Evolutionary conservation across 1,284 basidiomycete genomes (phyloP).

Genomic region (Meira miltonrushii): DNA sequence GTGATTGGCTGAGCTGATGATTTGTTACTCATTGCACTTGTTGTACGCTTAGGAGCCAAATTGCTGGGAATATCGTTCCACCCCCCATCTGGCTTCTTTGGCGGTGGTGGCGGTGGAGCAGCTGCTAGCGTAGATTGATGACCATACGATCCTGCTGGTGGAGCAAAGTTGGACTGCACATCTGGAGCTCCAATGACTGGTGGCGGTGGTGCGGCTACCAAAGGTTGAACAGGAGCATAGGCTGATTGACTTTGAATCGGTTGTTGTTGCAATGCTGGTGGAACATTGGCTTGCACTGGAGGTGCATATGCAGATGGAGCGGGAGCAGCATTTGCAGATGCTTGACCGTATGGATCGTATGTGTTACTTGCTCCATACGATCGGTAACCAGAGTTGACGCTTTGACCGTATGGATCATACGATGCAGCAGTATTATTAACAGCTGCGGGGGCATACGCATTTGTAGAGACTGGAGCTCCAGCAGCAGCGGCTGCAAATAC

Average conservation of each 20-base stretch:
- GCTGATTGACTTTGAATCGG: slow-evolving; percentile 35
- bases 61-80: slow-evolving; percentile 82
- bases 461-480: slow-evolving; percentile 20
- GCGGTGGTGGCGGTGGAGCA: slow-evolving; percentile 54
- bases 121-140: slow-evolving; percentile 5
- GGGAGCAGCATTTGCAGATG: not conserved
- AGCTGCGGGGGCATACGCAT: slow-evolving; percentile 1
- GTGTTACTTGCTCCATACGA: slow-evolving; percentile 14
- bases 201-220: slow-evolving; percentile 53
- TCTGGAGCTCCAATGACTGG: slow-evolving; percentile 2
- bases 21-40: slow-evolving; percentile 34
- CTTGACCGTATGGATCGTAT: not conserved
- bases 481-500: slow-evolving; percentile 15
- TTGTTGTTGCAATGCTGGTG: slow-evolving; percentile 18
- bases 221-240: slow-evolving; percentile 35
- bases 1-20: slow-evolving; percentile 59
- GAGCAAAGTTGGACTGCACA: not conserved
- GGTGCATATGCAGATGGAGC: not conserved
- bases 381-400: not conserved
- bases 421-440: slow-evolving; percentile 9
- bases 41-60: slow-evolving; percentile 44
- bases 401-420: slow-evolving; percentile 2
- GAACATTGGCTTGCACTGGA: not conserved
- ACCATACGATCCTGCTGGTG: not conserved
- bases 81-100: slow-evolving; percentile 66